Conservation (phyloP, 2,329 filamentous ascomycete genomes). For the Mycosphaerella sp. region DNA sequence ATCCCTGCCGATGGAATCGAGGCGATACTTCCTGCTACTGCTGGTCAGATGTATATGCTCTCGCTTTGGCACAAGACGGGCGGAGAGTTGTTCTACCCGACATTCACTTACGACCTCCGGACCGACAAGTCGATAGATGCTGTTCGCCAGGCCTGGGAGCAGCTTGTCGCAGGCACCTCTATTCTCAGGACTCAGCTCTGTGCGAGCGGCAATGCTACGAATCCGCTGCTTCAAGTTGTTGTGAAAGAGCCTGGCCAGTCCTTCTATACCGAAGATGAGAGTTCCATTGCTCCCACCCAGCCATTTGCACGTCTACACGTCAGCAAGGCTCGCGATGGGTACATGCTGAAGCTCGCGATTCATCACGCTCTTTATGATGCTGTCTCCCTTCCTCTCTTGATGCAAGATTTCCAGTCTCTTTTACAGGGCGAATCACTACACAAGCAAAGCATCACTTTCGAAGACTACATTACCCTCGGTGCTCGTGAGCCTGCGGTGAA, state of each 20-base stretch:
- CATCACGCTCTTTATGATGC: constrained; percentile 89
- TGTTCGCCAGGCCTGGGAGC: constrained; percentile 57
- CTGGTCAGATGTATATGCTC: constrained; percentile 78
- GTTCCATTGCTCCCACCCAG: constrained; percentile 7
- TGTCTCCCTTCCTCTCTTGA: constrained; percentile 63
- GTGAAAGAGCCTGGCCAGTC: constrained; percentile 38
- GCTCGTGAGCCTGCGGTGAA: not conserved
- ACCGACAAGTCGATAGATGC: constrained; percentile 35
- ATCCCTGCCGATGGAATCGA: constrained; percentile 48
- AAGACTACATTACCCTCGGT: constrained; percentile 39
- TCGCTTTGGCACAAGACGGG: constrained; percentile 64
- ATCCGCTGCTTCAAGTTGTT: constrained; percentile 60
- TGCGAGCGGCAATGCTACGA: constrained; percentile 33
- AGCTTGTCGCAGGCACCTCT: constrained; percentile 50
- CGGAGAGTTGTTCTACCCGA: constrained; percentile 65
- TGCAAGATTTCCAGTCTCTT: constrained; percentile 43
- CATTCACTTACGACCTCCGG: constrained; percentile 57
- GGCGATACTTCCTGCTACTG: constrained; percentile 59
- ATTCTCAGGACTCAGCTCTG: constrained; percentile 66
- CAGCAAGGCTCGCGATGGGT: constrained; percentile 14
- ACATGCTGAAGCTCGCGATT: constrained; percentile 47
- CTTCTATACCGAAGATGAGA: constrained; percentile 28
- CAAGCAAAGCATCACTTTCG: constrained; percentile 30
- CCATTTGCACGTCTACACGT: constrained; percentile 25
- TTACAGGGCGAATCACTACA: constrained; percentile 20